Evolutionary conservation across 2,329 filamentous ascomycete genomes (phyloP), one percentile per base, ranked within the genome.

Genomic region (Hypocreales sp.): DNA sequence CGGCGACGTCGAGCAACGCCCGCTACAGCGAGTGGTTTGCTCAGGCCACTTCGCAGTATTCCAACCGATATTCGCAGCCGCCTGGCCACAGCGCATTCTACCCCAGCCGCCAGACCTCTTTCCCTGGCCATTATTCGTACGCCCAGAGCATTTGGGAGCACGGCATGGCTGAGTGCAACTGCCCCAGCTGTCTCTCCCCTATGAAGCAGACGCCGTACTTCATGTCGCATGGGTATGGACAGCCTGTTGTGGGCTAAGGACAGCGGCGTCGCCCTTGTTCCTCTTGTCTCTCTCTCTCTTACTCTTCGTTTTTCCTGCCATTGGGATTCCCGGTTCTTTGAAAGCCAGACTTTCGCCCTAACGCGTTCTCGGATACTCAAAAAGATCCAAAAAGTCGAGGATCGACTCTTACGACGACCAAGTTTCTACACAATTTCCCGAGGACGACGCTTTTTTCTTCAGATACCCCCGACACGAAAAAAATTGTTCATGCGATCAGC

Each of bases 21-120:
- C 62, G 57, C 20, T 72, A 72, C 46, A 62, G 66, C 15, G 67
- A 72, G 23, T 72, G 64, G 64, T 69, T 72, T 33, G 50, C 54
- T 7, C 55, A 60, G 31, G 51, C 53, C 21, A 44, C 51, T 14
- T 49, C 51, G 6, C 56, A 58, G 40, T 58, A 60, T 34, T 52
- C 53, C 35, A 54, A 33, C 12, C 56, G 58, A 12, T 65, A 61
- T 30, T 56, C 61, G 26, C 55, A 60, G 22, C 45, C 48, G n/a
- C 35, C 51, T 9, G 44, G 45, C 7, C 56, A 58, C 31, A 57
- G 50, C 29, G 41, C 42, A n/a, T 56, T 52, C 20, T 58, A 56
- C 29, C 46, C 50, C 20, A 47, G 52, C 5, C 62, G 57, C 12
- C 49, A 59, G 21, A 47, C 50, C 15, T 43, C 45, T 2, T 64